phyloP scores from a whole-genome alignment of 805 yeast genomes.

The Grigorovia transvaalensis region DNA sequence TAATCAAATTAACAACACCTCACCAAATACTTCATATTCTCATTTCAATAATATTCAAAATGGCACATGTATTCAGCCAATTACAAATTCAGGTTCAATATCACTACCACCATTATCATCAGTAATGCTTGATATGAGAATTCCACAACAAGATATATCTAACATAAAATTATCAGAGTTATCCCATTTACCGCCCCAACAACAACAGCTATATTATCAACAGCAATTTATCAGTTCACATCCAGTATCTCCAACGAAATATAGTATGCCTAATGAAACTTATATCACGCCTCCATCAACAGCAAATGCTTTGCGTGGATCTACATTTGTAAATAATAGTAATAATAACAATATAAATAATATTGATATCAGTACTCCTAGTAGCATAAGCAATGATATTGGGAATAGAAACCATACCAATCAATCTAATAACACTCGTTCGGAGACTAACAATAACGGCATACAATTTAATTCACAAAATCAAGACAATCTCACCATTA shows the following conservation, averaged over 20 bases:
- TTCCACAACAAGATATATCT: background rate
- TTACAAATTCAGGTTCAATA: background rate
- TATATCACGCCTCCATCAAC: background rate
- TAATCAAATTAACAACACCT: background rate
- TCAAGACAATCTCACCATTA: too few relatives aligned
- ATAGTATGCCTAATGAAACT: background rate
- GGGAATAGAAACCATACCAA: background rate
- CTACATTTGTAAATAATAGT: background rate
- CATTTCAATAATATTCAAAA: too few relatives aligned
- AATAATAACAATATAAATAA: background rate
- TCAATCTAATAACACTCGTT: background rate
- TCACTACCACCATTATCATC: slow-evolving; percentile 3
- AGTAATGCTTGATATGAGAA: background rate
- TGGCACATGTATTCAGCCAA: background rate
- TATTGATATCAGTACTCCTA: background rate
- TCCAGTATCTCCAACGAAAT: background rate
- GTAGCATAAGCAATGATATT: background rate
- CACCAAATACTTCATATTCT: background rate
- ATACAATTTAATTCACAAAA: too few relatives aligned
- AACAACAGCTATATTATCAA: background rate
- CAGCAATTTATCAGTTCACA: background rate
- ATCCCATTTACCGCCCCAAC: background rate
- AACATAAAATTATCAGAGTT: background rate
- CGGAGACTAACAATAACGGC: background rate
- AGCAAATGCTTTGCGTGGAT: background rate